These are phyloP conservation scores for Diaporthe sp. DNA, from an alignment of 2,329 filamentous ascomycete genomes.

Conservation along the genomic window DNA sequence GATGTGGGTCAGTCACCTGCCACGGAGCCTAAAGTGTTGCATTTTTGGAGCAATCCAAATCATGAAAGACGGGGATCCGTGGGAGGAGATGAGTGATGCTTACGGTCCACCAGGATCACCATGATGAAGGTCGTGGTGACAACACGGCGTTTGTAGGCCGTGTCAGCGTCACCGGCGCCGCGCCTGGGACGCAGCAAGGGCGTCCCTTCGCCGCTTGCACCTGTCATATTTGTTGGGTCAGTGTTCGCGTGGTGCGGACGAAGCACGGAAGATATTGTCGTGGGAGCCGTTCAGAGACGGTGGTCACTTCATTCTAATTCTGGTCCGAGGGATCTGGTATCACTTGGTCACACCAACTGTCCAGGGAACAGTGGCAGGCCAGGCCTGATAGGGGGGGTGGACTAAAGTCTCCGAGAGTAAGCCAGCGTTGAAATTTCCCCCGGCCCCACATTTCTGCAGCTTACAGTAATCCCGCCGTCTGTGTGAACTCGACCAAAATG, in stretches of 20 bases:
- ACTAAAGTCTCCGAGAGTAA: neutral
- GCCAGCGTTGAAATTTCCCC: neutral
- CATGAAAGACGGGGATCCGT: no score
- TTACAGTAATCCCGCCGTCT: neutral
- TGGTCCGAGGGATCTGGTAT: neutral
- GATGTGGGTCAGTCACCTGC: no score
- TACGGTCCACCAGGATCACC: conserved; percentile 1
- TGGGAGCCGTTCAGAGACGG: neutral
- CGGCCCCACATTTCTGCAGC: neutral
- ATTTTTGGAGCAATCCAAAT: no score
- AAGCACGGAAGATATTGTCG: neutral
- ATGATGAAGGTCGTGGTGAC: conserved; percentile 4
- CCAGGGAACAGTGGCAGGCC: neutral
- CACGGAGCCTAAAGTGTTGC: no score
- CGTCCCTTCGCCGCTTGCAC: neutral
- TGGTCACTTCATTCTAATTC: neutral
- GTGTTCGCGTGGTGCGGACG: neutral
- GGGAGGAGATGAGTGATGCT: no score
- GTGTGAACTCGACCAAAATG: no score
- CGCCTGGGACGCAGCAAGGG: neutral
- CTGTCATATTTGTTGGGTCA: neutral
- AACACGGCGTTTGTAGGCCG: conserved; percentile 12
- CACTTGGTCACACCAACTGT: neutral
- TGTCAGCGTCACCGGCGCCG: neutral
- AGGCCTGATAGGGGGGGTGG: conserved; percentile 3